Conservation (phyloP, 306 rosid genomes). For the Mucuna pruriens region DNA sequence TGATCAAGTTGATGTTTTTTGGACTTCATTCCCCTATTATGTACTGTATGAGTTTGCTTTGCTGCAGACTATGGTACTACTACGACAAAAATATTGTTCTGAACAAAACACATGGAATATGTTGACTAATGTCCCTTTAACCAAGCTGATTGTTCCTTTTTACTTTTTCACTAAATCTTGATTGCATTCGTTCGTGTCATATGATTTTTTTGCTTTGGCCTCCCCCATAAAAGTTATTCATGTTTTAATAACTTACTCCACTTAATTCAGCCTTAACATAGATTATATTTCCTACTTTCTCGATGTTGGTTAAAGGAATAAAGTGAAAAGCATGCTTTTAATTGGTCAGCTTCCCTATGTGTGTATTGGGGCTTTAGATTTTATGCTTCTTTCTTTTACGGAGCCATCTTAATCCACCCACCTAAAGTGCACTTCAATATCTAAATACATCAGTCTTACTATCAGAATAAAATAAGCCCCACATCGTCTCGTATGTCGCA, state of each 20-base stretch:
- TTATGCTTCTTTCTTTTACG: neutral
- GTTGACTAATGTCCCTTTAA: neutral
- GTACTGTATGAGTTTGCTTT: neutral
- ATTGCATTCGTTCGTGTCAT: neutral
- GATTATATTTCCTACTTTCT: neutral
- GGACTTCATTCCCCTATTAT: constrained; percentile 16
- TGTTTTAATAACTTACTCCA: neutral
- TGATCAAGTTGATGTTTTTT: constrained; percentile 9
- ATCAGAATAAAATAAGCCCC: neutral
- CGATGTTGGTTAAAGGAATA: constrained; percentile 7
- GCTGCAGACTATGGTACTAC: constrained; percentile 18
- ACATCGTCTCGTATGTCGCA: neutral
- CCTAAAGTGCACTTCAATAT: neutral
- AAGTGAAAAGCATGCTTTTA: neutral
- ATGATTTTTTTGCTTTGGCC: neutral
- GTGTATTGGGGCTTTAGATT: neutral
- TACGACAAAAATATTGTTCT: neutral
- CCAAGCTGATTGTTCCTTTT: neutral
- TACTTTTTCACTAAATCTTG: neutral
- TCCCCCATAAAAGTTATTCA: neutral
- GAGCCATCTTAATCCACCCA: neutral
- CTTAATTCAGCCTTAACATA: neutral
- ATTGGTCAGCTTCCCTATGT: neutral
- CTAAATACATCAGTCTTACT: neutral
- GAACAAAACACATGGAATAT: neutral